These are phyloP conservation scores for Anisodus tanguticus DNA, from an alignment of 257 asterid species.

Conservation along the genomic window DNA sequence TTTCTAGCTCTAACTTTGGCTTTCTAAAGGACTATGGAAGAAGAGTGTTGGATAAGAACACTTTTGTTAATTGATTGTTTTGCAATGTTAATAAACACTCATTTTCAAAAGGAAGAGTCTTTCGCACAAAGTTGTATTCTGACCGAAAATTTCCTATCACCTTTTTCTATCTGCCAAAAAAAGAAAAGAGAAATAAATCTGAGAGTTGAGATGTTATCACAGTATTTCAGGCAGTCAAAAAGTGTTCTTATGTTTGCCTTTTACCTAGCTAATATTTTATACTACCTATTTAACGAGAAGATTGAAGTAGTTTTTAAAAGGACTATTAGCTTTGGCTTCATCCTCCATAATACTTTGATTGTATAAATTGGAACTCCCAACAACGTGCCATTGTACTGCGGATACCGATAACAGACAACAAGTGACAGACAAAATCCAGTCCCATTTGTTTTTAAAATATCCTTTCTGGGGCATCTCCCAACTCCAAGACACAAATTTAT, in stretches of 20 bases:
- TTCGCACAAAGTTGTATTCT: too few relatives aligned
- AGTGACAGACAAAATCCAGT: background rate
- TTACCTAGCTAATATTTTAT: background rate
- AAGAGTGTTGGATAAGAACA: too few relatives aligned
- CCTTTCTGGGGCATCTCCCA: background rate
- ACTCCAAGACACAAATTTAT: background rate
- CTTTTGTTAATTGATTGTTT: too few relatives aligned
- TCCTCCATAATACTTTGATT: background rate
- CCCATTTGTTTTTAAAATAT: background rate
- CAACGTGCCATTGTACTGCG: background rate
- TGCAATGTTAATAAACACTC: too few relatives aligned
- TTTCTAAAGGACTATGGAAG: too few relatives aligned
- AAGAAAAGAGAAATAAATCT: too few relatives aligned
- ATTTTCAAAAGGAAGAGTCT: too few relatives aligned
- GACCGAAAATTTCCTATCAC: too few relatives aligned
- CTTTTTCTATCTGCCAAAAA: too few relatives aligned
- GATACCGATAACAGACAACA: background rate
- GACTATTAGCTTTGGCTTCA: background rate
- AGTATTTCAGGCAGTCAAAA: background rate
- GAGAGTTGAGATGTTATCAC: background rate
- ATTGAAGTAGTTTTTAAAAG: background rate
- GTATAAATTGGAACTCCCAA: background rate
- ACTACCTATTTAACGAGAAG: background rate
- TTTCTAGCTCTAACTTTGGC: too few relatives aligned
- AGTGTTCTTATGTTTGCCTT: background rate